phyloP scores from a whole-genome alignment of 2,329 filamentous ascomycete genomes.

The Aaosphaeria arxii region DNA sequence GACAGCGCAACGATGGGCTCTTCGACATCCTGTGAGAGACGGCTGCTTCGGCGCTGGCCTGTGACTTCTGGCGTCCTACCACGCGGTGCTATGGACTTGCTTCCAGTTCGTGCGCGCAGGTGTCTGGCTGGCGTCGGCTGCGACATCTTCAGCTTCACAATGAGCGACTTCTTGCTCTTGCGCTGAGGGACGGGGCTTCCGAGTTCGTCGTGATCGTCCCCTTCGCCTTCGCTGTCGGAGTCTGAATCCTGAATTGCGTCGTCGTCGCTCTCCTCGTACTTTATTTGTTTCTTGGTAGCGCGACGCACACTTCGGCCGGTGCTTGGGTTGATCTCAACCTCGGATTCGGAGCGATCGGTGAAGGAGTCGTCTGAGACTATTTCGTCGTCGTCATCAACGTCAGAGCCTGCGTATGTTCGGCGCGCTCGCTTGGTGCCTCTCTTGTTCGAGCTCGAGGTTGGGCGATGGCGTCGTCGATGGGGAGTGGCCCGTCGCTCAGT shows the following conservation, averaged over 20 bases:
- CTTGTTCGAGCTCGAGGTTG: constrained; percentile 21
- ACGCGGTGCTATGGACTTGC: constrained; percentile 30
- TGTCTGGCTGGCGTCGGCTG: constrained; percentile 14
- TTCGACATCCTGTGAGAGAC: constrained; percentile 56
- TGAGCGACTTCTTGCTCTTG: constrained; percentile 31
- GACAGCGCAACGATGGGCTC: constrained; percentile 57
- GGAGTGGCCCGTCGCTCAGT: constrained; percentile 23
- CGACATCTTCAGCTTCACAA: constrained; percentile 42
- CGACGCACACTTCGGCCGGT: constrained; percentile 56
- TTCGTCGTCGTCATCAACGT: constrained; percentile 47
- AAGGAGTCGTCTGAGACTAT: constrained; percentile 46
- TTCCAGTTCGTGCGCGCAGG: constrained; percentile 40
- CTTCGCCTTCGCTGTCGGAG: constrained; percentile 26
- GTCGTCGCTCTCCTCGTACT: constrained; percentile 56
- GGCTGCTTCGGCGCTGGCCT: constrained; percentile 54
- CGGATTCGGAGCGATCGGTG: constrained; percentile 39
- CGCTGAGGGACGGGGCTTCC: constrained; percentile 10
- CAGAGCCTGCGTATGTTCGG: constrained; percentile 31
- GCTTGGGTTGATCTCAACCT: constrained; percentile 53
- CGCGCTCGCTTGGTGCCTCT: constrained; percentile 31
- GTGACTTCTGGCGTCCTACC: constrained; percentile 35
- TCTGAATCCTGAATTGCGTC: constrained; percentile 42
- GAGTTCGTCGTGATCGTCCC: not conserved
- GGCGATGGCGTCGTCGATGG: constrained; percentile 26
- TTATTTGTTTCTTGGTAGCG: constrained; percentile 53